These are phyloP conservation scores for Coleophoma cylindrospora DNA, from an alignment of 2,329 filamentous ascomycete species.

Conservation along the genomic window DNA sequence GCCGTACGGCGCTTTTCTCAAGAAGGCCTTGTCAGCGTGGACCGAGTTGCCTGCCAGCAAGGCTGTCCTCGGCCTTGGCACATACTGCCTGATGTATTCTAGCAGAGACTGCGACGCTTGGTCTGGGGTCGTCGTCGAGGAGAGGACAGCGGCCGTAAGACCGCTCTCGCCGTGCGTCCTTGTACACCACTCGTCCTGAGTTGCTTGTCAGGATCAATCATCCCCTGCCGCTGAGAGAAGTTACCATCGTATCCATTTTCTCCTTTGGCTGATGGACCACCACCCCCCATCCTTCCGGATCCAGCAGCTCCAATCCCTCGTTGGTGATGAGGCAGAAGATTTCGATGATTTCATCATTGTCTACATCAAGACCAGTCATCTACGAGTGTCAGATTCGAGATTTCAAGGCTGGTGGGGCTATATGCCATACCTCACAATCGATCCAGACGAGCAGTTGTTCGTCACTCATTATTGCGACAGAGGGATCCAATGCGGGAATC, in stretches of 20 bases:
- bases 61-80: constrained; percentile 62
- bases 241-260: constrained; percentile 66
- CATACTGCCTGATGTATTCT: constrained; percentile 67
- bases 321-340: constrained; percentile 92
- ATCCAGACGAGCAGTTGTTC: constrained; percentile 25
- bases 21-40: constrained; percentile 81
- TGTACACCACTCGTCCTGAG: constrained; percentile 78
- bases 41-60: constrained; percentile 90
- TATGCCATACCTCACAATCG: constrained; percentile 23
- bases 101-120: constrained; percentile 66
- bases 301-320: constrained; percentile 68
- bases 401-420: not conserved
- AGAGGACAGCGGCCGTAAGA: constrained; percentile 69
- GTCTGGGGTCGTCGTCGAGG: constrained; percentile 66
- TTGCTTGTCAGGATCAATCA: not conserved
- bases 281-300: constrained; percentile 72
- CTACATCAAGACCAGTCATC: constrained; percentile 87
- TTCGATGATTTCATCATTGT: constrained; percentile 81
- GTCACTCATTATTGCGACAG: not conserved
- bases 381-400: constrained; percentile 30
- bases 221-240: not conserved
- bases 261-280: constrained; percentile 69
- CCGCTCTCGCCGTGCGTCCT: constrained; percentile 76
- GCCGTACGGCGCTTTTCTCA: constrained; percentile 69
- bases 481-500: too few species aligned